Evolutionary conservation across 805 yeast species (phyloP).

Genomic region (Cephaloascus albidus): DNA sequence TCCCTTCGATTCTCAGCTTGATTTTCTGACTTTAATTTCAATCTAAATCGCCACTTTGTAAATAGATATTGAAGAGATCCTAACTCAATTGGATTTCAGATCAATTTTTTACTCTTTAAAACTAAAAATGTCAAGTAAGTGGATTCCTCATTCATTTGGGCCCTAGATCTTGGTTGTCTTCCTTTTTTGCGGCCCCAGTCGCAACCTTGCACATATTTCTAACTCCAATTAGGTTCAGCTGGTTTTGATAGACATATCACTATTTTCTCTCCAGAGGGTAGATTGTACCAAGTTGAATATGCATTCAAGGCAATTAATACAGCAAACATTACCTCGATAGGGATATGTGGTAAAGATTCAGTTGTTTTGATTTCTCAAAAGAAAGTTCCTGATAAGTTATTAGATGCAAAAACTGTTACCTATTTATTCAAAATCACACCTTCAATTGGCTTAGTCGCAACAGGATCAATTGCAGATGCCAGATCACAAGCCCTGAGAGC

Average conservation of each 20-base stretch:
- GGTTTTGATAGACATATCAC: conserved; percentile 99
- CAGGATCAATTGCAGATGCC: conserved; percentile 96
- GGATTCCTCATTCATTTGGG: no score
- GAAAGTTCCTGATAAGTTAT: conserved; percentile 90
- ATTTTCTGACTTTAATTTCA: no score
- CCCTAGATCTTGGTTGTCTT: no score
- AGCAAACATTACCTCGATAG: conserved; percentile 83
- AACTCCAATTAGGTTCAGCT: conserved; percentile 74
- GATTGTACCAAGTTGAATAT: conserved; percentile 95
- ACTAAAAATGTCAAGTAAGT: no score
- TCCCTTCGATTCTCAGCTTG: no score
- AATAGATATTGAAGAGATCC: no score
- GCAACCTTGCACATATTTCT: no score
- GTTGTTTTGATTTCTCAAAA: conserved; percentile 89
- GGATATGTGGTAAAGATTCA: conserved; percentile 77
- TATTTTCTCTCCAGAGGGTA: conserved; percentile 96
- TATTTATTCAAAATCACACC: conserved; percentile 79
- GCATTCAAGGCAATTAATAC: conserved; percentile 96
- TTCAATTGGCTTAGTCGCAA: conserved; percentile 80
- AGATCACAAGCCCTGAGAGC: conserved; percentile 86
- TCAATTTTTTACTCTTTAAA: no score
- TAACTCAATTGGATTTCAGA: no score
- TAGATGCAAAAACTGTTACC: conserved; percentile 81
- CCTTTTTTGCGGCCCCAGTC: no score
- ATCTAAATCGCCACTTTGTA: no score